Conservation (phyloP, 352 stramenopile genomes). For the Phytopythium ostracodes region DNA sequence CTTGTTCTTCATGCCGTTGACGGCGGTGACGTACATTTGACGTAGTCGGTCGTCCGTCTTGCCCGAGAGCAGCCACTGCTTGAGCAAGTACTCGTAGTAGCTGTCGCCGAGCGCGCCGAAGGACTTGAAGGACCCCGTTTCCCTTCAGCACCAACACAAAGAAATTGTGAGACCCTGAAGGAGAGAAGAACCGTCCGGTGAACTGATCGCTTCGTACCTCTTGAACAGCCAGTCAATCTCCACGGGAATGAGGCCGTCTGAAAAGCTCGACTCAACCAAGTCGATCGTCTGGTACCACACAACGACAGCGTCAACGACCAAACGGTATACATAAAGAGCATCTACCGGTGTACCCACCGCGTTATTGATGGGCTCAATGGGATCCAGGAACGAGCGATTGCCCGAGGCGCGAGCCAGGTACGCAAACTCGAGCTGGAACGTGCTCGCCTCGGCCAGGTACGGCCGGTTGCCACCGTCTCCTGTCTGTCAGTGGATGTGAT, state of each 20-base stretch:
- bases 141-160: neutral
- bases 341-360: conserved; percentile 27
- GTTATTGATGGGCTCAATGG: conserved; percentile 38
- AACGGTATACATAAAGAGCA: too few relatives aligned
- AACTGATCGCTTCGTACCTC: conserved; percentile 16
- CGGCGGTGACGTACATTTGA: conserved; percentile 45
- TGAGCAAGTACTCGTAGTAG: conserved; percentile 79
- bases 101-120: conserved; percentile 60
- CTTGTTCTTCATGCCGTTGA: conserved; percentile 48
- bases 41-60: conserved; percentile 46
- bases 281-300: too few relatives aligned
- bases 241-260: conserved; percentile 44
- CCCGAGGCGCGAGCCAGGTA: conserved; percentile 39
- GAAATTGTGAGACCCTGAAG: neutral
- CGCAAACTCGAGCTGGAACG: conserved; percentile 66
- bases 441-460: conserved; percentile 40
- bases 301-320: too few relatives aligned
- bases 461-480: conserved; percentile 14
- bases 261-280: conserved; percentile 23
- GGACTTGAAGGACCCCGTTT: conserved; percentile 19
- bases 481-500: conserved; percentile 5
- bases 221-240: conserved; percentile 24
- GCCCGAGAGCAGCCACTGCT: conserved; percentile 60
- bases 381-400: conserved; percentile 29
- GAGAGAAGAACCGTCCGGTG: neutral